phyloP scores from a whole-genome alignment of 2,329 filamentous ascomycete genomes.

The Alternaria gansuensis region DNA sequence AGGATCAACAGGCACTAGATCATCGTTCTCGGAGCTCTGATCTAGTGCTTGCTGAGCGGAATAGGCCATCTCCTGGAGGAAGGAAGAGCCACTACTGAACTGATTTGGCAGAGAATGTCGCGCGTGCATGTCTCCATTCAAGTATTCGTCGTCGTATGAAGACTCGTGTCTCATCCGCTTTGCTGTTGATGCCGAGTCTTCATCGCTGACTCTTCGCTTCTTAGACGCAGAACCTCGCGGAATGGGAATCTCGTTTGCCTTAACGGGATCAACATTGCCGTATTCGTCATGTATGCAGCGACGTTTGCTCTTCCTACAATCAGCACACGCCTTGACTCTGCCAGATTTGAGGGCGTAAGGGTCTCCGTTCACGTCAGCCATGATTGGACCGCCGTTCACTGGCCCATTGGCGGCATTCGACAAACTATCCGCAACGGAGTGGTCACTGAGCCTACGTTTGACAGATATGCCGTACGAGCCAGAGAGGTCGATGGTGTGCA shows the following conservation, averaged over 20 bases:
- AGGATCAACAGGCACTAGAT: slow-evolving; percentile 43
- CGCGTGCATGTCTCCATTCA: slow-evolving; percentile 35
- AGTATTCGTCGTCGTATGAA: slow-evolving; percentile 34
- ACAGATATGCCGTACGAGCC: slow-evolving; percentile 47
- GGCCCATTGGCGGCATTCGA: slow-evolving; percentile 29
- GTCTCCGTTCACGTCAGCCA: slow-evolving; percentile 49
- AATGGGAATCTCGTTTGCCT: slow-evolving; percentile 68
- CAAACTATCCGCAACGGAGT: slow-evolving; percentile 35
- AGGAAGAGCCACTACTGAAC: slow-evolving; percentile 30
- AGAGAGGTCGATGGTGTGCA: slow-evolving; percentile 46
- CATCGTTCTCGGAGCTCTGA: slow-evolving; percentile 32
- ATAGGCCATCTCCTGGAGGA: slow-evolving; percentile 41
- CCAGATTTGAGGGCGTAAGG: slow-evolving; percentile 63
- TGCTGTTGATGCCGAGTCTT: slow-evolving; percentile 29
- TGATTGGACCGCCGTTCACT: slow-evolving; percentile 44
- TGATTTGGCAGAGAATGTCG: slow-evolving; percentile 39
- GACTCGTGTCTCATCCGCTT: slow-evolving; percentile 46
- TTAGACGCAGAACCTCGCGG: slow-evolving; percentile 65
- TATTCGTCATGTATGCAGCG: slow-evolving; percentile 73
- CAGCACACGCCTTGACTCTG: slow-evolving; percentile 70
- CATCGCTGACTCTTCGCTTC: slow-evolving; percentile 60
- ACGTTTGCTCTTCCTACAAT: slow-evolving; percentile 74
- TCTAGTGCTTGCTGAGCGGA: slow-evolving; percentile 43
- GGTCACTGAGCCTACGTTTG: slow-evolving; percentile 47
- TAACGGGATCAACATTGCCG: slow-evolving; percentile 70